Base-by-base conservation (phyloP, 2,329 filamentous ascomycete species). In the Ophiostoma sp. region DNA sequence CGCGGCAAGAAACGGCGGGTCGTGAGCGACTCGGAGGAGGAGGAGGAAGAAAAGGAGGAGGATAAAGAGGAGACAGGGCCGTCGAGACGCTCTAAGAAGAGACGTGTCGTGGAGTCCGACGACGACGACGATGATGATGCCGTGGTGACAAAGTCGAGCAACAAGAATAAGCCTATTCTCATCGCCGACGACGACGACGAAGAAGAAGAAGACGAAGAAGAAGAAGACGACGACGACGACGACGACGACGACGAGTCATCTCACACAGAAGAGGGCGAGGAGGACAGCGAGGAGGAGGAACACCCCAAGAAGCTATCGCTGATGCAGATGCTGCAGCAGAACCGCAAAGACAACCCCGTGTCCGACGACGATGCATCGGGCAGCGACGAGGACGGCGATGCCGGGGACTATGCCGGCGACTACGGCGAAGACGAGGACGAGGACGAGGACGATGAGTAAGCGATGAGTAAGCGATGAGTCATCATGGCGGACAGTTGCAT, bases 21-120 rank as follows among this genome's bases (percentile, higher is more conserved):
- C 4, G 27, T 74, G 17, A 39, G 64, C 0, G 73, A 74, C 52
- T 72, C 71, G 15, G 72, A 73, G 23, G 72, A 72, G 20, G 72
- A 70, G 17, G 67, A 67, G 4, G 69, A 44, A 1, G 69, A 52
- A 4, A 54, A 27, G 1, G 57, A 44, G 17, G 57, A 60, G 27
- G 41, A 35, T 4, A 13, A 41, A 17, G 13, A 13, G 23, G 33
- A 41, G n/a, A 35, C 60, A 3, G 36, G 67, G 10, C 54, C 10
- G 13, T 48, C 64, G 13, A 68, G 65, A 17, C 70, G 57, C 3
- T 60, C 48, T 23, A 66, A 66, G 39, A 68, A 57, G 33, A 33
- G 39, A 4, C 41, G 27, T 17, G 33, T 44, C 3, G 31, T 68
- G 23, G 69, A 67, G 2, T 69, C 68, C 1, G 67, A 71, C 1